These are phyloP conservation scores for Pythium folliculosum DNA, from an alignment of 352 stramenopile species.

Conservation along the genomic window DNA sequence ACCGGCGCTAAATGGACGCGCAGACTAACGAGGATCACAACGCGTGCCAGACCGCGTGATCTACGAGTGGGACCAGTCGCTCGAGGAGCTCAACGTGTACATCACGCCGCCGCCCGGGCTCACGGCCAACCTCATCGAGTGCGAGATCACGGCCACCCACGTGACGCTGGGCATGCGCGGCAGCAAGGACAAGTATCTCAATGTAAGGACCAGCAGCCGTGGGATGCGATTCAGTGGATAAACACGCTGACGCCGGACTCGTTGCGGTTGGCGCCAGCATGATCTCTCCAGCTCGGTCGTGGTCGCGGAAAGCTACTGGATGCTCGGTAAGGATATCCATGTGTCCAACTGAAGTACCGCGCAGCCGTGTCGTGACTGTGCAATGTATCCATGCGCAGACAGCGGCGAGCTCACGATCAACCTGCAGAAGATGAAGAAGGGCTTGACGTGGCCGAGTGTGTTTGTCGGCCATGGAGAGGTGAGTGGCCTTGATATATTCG, in stretches of 20 bases:
- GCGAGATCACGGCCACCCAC: slow-evolving; percentile 88
- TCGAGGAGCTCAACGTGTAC: slow-evolving; percentile 96
- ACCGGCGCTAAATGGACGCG: background rate
- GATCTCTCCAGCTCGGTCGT: slow-evolving; percentile 91
- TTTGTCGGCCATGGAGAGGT: slow-evolving; percentile 87
- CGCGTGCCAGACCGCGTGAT: slow-evolving; percentile 64
- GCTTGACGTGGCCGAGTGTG: slow-evolving; percentile 92
- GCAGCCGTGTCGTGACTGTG: background rate
- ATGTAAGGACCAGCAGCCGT: slow-evolving; percentile 45
- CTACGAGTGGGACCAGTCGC: slow-evolving; percentile 97
- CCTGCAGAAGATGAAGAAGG: slow-evolving; percentile 96
- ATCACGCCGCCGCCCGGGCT: slow-evolving; percentile 89
- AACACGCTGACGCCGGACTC: background rate
- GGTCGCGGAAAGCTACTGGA: slow-evolving; percentile 96
- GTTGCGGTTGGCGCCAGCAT: slow-evolving; percentile 58
- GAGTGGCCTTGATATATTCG: background rate
- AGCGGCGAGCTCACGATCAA: slow-evolving; percentile 90
- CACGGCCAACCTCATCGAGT: slow-evolving; percentile 82
- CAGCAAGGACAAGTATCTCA: slow-evolving; percentile 91
- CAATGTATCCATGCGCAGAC: slow-evolving; percentile 39
- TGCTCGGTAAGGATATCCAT: slow-evolving; percentile 66
- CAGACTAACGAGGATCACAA: background rate
- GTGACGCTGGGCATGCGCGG: slow-evolving; percentile 90
- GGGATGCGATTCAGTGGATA: background rate
- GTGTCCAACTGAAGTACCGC: background rate